Evolutionary conservation across 768 basidiomycete species (phyloP).

Genomic region (Lentinus brumalis): DNA sequence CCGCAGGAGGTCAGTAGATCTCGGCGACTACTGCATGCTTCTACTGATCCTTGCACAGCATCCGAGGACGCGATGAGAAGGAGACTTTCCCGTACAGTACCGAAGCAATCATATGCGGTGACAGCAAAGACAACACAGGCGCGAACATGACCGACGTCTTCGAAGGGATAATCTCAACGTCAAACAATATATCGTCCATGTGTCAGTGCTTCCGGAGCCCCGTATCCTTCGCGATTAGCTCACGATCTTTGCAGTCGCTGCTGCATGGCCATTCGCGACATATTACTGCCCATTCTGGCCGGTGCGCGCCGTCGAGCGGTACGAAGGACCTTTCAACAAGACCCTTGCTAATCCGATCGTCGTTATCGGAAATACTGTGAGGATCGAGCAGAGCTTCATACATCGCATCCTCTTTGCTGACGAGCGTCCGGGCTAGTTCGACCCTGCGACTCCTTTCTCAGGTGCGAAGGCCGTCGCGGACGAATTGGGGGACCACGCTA

Average conservation of each 20-base stretch:
- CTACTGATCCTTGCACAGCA: background rate
- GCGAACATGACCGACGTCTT: slow-evolving; percentile 2
- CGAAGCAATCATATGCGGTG: slow-evolving; percentile 1
- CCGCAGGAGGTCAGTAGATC: background rate
- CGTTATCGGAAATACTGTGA: slow-evolving; percentile 10
- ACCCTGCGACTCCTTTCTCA: slow-evolving; percentile 9
- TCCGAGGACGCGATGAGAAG: background rate
- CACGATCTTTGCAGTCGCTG: background rate
- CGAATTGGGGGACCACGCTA: slow-evolving; percentile 2
- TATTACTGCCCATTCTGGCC: slow-evolving; percentile 15
- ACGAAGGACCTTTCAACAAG: slow-evolving; percentile 13
- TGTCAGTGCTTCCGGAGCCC: background rate
- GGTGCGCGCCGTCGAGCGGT: slow-evolving; percentile 11
- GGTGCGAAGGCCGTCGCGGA: background rate
- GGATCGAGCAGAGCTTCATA: too few species aligned
- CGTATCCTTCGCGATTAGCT: background rate
- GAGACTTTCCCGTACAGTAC: background rate
- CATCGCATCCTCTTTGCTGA: too few species aligned
- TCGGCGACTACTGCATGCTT: too few species aligned
- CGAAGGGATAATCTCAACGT: background rate
- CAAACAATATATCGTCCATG: slow-evolving; percentile 1
- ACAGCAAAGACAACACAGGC: background rate
- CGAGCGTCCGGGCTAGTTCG: background rate
- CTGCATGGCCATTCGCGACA: slow-evolving; percentile 2
- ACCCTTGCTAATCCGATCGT: slow-evolving; percentile 7